Evolutionary conservation across 495 filamentous ascomycete species (phyloP).

Genomic region (Saxophila tyrrhenica): DNA sequence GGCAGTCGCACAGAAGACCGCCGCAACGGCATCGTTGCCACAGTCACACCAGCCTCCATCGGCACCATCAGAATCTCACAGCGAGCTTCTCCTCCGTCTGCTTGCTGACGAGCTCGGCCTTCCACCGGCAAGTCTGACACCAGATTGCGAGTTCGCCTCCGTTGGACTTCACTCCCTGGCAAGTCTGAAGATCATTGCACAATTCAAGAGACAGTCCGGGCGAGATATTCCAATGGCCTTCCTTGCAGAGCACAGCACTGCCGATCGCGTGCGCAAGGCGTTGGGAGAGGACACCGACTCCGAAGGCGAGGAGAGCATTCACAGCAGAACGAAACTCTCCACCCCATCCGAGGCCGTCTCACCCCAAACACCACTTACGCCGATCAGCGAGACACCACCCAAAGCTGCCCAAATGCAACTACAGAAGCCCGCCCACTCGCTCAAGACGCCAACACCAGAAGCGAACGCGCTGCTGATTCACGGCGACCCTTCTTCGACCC

Average conservation of each 20-base stretch:
- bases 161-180: slow-evolving; percentile 16
- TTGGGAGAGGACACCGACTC: slow-evolving; percentile 8
- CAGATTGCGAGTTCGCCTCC: slow-evolving; percentile 10
- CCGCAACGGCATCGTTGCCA: background rate
- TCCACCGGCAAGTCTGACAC: slow-evolving; percentile 8
- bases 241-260: slow-evolving; percentile 12
- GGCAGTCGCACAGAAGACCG: background rate
- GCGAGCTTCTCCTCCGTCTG: slow-evolving; percentile 5
- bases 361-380: background rate
- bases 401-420: background rate
- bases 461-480: slow-evolving; percentile 12
- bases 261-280: slow-evolving; percentile 9
- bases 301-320: background rate
- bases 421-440: background rate
- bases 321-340: background rate
- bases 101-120: slow-evolving; percentile 12
- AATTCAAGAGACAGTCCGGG: slow-evolving; percentile 12
- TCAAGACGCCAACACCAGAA: background rate
- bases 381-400: background rate
- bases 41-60: slow-evolving; percentile 1
- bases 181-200: slow-evolving; percentile 13
- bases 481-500: slow-evolving; percentile 3
- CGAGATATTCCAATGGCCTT: slow-evolving; percentile 14
- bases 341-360: background rate
- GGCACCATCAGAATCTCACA: background rate